These are phyloP conservation scores for Jackrogersella minutella DNA, from an alignment of 495 filamentous ascomycete genomes.

Conservation along the genomic window DNA sequence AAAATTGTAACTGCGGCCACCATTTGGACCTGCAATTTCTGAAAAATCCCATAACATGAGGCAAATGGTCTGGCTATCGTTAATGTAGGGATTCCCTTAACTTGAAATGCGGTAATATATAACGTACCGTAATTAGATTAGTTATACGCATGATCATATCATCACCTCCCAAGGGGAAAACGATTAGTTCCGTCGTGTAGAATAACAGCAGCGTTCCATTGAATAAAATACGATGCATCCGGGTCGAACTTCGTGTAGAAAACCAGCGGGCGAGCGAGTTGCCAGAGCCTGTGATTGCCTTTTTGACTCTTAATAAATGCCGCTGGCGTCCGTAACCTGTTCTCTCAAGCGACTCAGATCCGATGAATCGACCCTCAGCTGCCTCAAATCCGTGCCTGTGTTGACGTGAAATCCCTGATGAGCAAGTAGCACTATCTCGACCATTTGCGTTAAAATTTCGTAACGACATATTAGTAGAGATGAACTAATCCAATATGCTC, in stretches of 20 bases:
- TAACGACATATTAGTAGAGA: neutral
- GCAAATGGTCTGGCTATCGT: neutral
- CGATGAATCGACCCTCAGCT: neutral
- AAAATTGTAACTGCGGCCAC: neutral
- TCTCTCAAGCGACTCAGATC: neutral
- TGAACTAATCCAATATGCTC: too few species aligned
- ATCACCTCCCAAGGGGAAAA: too few species aligned
- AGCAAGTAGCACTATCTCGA: neutral
- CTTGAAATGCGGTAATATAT: neutral
- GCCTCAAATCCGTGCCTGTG: neutral
- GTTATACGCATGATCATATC: neutral
- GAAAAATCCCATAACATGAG: neutral
- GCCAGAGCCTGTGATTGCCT: neutral
- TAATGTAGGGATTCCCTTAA: neutral
- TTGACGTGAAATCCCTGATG: neutral
- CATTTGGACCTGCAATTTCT: neutral
- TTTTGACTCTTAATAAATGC: neutral
- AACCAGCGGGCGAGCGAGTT: neutral
- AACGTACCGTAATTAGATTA: neutral
- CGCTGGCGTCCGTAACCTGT: neutral
- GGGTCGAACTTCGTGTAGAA: neutral
- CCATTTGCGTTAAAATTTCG: too few species aligned
- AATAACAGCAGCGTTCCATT: neutral
- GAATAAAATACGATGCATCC: neutral
- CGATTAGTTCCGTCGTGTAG: neutral